These are phyloP conservation scores for Scedosporium dehoogii DNA, from an alignment of 2,329 filamentous ascomycete species.

Conservation along the genomic window DNA sequence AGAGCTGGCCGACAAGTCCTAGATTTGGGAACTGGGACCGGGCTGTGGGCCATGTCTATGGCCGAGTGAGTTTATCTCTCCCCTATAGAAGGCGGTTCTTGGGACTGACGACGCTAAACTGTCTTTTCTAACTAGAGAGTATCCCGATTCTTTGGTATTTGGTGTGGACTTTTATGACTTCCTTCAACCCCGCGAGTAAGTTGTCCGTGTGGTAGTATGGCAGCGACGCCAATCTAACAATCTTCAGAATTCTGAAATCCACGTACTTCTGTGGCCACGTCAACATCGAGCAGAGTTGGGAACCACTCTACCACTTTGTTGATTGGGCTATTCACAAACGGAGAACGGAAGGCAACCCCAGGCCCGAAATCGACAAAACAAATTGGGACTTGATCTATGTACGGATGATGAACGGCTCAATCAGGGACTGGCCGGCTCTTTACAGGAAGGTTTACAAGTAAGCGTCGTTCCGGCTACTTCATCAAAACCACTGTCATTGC, in stretches of 20 bases:
- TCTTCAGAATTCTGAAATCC: background rate
- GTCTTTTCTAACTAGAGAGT: slow-evolving; percentile 6
- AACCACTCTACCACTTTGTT: slow-evolving; percentile 12
- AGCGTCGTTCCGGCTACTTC: slow-evolving; percentile 15
- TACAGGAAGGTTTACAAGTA: slow-evolving; percentile 63
- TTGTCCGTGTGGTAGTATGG: background rate
- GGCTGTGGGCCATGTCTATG: slow-evolving; percentile 86
- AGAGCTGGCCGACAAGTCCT: slow-evolving; percentile 31
- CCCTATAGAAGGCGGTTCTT: too few relatives aligned
- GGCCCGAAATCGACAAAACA: slow-evolving; percentile 14
- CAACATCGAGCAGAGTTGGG: slow-evolving; percentile 73
- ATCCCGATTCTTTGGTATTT: slow-evolving; percentile 20
- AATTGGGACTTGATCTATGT: slow-evolving; percentile 80
- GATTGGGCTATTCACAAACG: background rate
- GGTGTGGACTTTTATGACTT: slow-evolving; percentile 28
- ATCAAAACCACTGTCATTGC: too few relatives aligned
- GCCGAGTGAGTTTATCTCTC: slow-evolving; percentile 47
- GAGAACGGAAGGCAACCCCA: background rate
- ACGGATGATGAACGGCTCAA: slow-evolving; percentile 68
- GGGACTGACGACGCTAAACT: background rate
- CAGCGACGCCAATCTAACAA: background rate
- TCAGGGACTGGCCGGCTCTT: slow-evolving; percentile 63
- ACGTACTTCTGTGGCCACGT: slow-evolving; percentile 32
- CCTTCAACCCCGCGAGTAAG: slow-evolving; percentile 29
- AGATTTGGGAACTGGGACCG: slow-evolving; percentile 75